phyloP scores from a whole-genome alignment of 495 filamentous ascomycete species.

The Xylaria intraflava region DNA sequence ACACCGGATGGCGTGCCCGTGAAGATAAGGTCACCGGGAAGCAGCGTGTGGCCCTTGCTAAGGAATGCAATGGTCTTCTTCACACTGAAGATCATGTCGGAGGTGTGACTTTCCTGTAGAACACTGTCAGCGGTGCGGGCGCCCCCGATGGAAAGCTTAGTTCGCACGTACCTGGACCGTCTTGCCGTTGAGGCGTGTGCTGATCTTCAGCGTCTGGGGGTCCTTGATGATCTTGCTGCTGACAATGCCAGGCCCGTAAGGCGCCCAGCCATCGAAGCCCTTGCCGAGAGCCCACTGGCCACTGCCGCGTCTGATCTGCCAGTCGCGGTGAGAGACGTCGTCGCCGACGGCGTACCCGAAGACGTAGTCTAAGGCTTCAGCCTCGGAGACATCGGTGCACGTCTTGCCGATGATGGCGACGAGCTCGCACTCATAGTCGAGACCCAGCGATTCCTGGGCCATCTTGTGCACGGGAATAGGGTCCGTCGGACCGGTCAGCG shows the following conservation, averaged over 20 bases:
- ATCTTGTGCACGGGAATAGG: constrained; percentile 54
- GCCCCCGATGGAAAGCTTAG: not conserved
- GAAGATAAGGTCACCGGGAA: constrained; percentile 78
- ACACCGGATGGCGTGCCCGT: constrained; percentile 83
- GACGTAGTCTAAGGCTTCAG: constrained; percentile 64
- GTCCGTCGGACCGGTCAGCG: constrained; percentile 62
- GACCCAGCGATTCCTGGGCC: constrained; percentile 34
- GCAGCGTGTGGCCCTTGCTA: constrained; percentile 67
- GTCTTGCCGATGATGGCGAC: constrained; percentile 71
- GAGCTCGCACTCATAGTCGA: constrained; percentile 85
- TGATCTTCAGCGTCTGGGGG: constrained; percentile 61
- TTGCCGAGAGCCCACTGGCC: constrained; percentile 81
- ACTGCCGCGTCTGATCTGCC: constrained; percentile 72
- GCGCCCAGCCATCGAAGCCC: constrained; percentile 87
- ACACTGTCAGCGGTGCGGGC: not conserved
- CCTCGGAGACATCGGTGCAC: constrained; percentile 59
- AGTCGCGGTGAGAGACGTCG: constrained; percentile 77
- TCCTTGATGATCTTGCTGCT: constrained; percentile 58
- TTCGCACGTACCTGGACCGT: constrained; percentile 47
- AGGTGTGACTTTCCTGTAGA: constrained; percentile 55
- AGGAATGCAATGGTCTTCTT: constrained; percentile 67
- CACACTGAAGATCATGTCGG: constrained; percentile 78
- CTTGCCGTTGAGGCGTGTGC: constrained; percentile 64
- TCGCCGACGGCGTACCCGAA: constrained; percentile 77
- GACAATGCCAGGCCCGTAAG: constrained; percentile 76